A percentile compares a stretch with the other conserved stretches of the same genome.
Conservation (phyloP, 2,329 filamentous ascomycete species). For the Grosmannia huntii region DNA sequence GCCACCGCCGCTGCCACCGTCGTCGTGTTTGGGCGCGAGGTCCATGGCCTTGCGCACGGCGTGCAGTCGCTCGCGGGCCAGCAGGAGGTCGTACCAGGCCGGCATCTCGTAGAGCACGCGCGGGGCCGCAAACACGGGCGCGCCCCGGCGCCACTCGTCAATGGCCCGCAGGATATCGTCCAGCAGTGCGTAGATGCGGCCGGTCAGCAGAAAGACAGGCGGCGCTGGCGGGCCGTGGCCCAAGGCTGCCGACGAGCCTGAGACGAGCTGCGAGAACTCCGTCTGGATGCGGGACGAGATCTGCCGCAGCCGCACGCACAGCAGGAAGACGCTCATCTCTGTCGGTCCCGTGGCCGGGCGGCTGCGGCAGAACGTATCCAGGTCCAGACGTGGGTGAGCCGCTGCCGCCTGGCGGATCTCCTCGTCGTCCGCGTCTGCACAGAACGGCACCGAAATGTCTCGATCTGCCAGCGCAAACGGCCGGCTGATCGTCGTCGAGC, state of each 20-base stretch:
- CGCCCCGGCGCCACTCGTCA: constrained; percentile 2
- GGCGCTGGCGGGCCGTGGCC: not conserved
- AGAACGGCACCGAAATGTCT: constrained; percentile 20
- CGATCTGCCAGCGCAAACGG: constrained; percentile 27
- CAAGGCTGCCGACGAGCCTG: not conserved
- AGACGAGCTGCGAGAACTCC: not conserved
- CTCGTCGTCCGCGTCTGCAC: constrained; percentile 1
- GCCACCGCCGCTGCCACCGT: constrained; percentile 7
- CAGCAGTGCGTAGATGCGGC: constrained; percentile 1
- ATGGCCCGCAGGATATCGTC: constrained; percentile 1
- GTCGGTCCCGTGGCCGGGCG: not conserved
- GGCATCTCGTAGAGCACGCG: constrained; percentile 27
- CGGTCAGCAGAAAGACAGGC: not conserved
- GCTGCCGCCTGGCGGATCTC: not conserved
- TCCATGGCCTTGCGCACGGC: constrained; percentile 28
- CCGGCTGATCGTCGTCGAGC: constrained; percentile 26
- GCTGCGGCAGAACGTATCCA: not conserved
- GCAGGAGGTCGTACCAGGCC: constrained; percentile 31
- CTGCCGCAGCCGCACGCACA: not conserved
- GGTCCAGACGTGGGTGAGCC: not conserved
- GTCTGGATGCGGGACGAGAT: constrained; percentile 5
- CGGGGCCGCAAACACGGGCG: constrained; percentile 14
- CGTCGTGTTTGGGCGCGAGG: constrained; percentile 20
- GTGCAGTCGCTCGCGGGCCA: constrained; percentile 25
- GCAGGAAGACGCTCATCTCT: not conserved